phyloP scores from a whole-genome alignment of 371 early-diverging fungal species.

The Sanchytrium tribonematis region DNA sequence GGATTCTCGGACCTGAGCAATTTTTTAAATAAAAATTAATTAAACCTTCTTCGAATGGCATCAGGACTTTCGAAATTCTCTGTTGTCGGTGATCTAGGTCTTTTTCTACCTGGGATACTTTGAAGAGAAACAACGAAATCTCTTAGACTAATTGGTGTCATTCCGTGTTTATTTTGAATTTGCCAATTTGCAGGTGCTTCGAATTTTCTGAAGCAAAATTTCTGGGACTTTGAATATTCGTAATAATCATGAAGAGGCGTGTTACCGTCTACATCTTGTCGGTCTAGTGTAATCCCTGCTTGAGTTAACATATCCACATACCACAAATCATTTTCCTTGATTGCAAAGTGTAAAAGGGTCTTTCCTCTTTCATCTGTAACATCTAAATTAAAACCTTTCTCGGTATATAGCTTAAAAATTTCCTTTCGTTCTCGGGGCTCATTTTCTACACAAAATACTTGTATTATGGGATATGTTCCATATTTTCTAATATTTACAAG shows the following conservation, averaged over 20 bases:
- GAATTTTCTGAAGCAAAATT: neutral
- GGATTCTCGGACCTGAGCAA: no score
- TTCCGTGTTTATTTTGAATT: neutral
- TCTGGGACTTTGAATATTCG: neutral
- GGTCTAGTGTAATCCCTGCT: neutral
- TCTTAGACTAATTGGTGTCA: neutral
- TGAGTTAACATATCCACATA: neutral
- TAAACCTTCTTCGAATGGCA: no score
- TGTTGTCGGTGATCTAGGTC: no score
- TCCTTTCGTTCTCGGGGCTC: neutral
- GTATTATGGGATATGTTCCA: neutral
- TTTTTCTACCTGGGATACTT: neutral
- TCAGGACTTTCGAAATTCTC: no score
- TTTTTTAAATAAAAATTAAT: no score
- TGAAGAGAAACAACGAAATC: neutral
- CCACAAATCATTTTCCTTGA: neutral
- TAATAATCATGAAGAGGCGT: neutral
- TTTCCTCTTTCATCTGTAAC: neutral
- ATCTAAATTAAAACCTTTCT: neutral
- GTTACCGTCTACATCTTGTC: neutral
- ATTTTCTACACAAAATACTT: neutral
- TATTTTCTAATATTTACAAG: neutral
- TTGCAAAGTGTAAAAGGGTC: neutral
- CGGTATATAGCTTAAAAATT: neutral
- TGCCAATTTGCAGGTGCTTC: neutral